phyloP scores from a whole-genome alignment of 2,329 filamentous ascomycete species.

The Penicillium sclerotiorum region DNA sequence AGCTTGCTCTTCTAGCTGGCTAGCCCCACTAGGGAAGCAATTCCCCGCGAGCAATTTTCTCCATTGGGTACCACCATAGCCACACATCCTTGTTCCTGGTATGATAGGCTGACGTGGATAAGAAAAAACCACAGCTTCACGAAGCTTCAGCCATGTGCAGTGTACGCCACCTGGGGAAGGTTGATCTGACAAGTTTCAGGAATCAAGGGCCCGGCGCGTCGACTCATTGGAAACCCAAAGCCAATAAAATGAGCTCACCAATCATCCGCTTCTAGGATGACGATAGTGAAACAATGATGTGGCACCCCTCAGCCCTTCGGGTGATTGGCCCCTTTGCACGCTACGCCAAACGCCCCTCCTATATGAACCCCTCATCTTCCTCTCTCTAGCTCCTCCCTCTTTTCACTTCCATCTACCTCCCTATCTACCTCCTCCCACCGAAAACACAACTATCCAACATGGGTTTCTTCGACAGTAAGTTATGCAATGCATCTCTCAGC shows the following conservation, averaged over 20 bases:
- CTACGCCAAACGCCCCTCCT: slow-evolving; percentile 3
- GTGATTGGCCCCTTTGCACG: slow-evolving; percentile 4
- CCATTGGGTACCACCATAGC: neutral
- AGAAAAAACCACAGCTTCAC: neutral
- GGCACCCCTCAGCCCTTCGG: neutral
- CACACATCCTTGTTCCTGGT: neutral
- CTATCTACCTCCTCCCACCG: neutral
- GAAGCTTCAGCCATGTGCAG: too few species aligned
- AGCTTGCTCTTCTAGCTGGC: too few species aligned
- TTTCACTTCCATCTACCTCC: neutral
- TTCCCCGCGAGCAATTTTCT: neutral
- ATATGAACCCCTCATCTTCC: slow-evolving; percentile 4
- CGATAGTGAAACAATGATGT: slow-evolving; percentile 6
- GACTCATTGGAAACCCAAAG: neutral
- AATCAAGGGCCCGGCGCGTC: neutral
- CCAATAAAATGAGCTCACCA: neutral
- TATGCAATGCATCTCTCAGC: neutral
- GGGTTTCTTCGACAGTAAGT: slow-evolving; percentile 8
- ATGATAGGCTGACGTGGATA: neutral
- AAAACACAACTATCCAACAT: slow-evolving; percentile 1
- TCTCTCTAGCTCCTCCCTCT: neutral
- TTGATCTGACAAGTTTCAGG: neutral
- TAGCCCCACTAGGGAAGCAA: neutral
- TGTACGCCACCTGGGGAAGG: too few species aligned
- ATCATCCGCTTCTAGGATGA: neutral